A percentile compares a stretch with the other conserved stretches of the same genome.
Evolutionary conservation across 148 eudicot species (phyloP).

Genomic region (Vaccinium darrowii): DNA sequence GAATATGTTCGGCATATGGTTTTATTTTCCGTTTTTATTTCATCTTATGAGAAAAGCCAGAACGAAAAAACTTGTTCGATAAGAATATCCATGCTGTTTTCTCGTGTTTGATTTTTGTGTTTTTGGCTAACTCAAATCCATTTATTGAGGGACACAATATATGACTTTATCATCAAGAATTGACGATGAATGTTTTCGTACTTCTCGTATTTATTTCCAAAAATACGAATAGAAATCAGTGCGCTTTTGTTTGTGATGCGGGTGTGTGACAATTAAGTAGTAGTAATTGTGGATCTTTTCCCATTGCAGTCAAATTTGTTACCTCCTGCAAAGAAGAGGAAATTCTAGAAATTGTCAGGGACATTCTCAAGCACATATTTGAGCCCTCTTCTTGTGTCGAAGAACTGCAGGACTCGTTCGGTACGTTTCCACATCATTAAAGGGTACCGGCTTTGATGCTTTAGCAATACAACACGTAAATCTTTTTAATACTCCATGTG

Average conservation of each 20-base stretch:
- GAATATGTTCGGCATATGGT: not conserved
- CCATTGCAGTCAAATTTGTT: conserved; percentile 36
- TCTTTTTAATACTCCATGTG: not conserved
- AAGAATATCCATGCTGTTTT: not conserved
- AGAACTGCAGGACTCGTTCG: not conserved
- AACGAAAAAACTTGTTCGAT: not conserved
- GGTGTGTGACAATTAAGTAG: not conserved
- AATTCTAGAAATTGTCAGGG: conserved; percentile 26
- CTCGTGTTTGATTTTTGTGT: not conserved
- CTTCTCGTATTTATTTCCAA: not conserved
- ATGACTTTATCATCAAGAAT: not conserved
- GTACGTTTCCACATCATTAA: conserved; percentile 4
- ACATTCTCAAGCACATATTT: conserved; percentile 36
- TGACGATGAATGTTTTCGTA: not conserved
- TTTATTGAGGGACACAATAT: not conserved
- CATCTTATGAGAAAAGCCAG: not conserved
- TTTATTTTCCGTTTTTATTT: not conserved
- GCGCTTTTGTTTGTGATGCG: not conserved
- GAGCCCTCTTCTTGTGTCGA: conserved; percentile 13
- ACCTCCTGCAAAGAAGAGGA: conserved; percentile 41
- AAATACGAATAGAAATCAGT: not conserved
- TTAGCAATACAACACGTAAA: not conserved
- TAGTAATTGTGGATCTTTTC: not conserved
- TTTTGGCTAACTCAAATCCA: not conserved
- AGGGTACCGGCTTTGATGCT: not conserved